A percentile compares a stretch with the other conserved stretches of the same genome.
Evolutionary conservation across 805 yeast species (phyloP).

Genomic region (Monosporozyma yasuniensis): DNA sequence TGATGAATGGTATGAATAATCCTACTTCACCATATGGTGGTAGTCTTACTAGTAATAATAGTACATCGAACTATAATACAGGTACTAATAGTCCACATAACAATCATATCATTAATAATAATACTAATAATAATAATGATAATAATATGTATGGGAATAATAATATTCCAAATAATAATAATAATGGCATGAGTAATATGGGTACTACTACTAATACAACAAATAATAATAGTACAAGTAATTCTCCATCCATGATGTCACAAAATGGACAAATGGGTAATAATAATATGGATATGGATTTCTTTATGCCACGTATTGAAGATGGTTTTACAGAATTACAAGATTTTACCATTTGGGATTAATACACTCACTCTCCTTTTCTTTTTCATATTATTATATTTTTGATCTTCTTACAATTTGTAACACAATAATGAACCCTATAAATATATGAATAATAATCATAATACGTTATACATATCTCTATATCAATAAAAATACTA

Average conservation of each 20-base stretch:
- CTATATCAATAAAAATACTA: background rate
- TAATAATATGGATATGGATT: conserved; percentile 2
- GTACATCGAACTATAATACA: background rate
- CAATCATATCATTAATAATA: background rate
- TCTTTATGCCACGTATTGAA: conserved; percentile 10
- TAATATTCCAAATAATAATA: background rate
- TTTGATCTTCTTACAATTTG: background rate
- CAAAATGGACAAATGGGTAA: background rate
- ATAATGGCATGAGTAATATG: background rate
- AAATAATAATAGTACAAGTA: background rate
- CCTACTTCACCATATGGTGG: background rate
- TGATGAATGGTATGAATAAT: conserved; percentile 1
- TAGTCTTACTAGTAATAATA: background rate
- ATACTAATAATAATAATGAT: background rate
- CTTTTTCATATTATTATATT: background rate
- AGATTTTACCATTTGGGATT: conserved; percentile 28
- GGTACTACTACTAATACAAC: background rate
- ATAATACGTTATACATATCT: background rate
- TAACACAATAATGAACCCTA: conserved; percentile 1
- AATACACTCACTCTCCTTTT: background rate
- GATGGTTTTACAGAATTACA: conserved; percentile 25
- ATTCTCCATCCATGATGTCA: background rate
- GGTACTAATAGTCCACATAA: background rate
- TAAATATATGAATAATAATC: no score
- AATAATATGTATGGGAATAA: background rate